A percentile compares a stretch with the other conserved stretches of the same genome.
Evolutionary conservation across 169 alveolate genomes (phyloP).

Genomic region (Ichthyophthirius multifiliis): DNA sequence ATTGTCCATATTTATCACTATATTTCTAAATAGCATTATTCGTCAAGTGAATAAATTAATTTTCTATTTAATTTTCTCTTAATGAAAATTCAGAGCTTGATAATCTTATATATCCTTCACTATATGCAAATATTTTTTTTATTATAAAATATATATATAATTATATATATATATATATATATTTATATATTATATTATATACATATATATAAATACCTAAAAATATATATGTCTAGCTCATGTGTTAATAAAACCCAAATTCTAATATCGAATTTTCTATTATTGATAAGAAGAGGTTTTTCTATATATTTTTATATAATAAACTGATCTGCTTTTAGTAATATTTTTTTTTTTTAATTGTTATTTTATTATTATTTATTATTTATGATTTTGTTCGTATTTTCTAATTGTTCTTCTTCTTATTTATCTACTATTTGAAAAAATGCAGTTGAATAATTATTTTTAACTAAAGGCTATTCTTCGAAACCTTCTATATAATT

Average conservation of each 20-base stretch:
- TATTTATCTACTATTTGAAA: slow-evolving; percentile 18
- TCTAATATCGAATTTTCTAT: slow-evolving; percentile 76
- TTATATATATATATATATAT: too few species aligned
- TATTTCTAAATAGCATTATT: slow-evolving; percentile 73
- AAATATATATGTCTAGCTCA: slow-evolving; percentile 54
- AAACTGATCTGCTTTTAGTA: slow-evolving; percentile 53
- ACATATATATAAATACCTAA: slow-evolving; percentile 36
- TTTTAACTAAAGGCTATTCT: slow-evolving; percentile 26
- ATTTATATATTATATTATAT: not conserved
- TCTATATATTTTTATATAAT: slow-evolving; percentile 71
- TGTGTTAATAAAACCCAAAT: slow-evolving; percentile 56
- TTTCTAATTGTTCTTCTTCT: slow-evolving; percentile 22
- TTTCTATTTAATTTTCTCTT: slow-evolving; percentile 33
- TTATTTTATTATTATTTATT: not conserved
- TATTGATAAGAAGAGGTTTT: slow-evolving; percentile 61
- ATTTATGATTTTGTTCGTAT: not conserved
- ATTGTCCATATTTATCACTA: slow-evolving; percentile 66
- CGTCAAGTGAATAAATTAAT: slow-evolving; percentile 72
- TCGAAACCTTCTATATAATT: slow-evolving; percentile 42
- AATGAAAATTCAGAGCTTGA: slow-evolving; percentile 51
- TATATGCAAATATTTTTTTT: too few species aligned
- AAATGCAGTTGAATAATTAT: too few species aligned
- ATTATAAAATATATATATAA: too few species aligned
- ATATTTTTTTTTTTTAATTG: too few species aligned
- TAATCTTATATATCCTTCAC: slow-evolving; percentile 76